Percentiles rank a stretch among this genome's conserved stretches.
phyloP scores from a whole-genome alignment of 2,329 filamentous ascomycete species.

The Colletotrichum tabaci region DNA sequence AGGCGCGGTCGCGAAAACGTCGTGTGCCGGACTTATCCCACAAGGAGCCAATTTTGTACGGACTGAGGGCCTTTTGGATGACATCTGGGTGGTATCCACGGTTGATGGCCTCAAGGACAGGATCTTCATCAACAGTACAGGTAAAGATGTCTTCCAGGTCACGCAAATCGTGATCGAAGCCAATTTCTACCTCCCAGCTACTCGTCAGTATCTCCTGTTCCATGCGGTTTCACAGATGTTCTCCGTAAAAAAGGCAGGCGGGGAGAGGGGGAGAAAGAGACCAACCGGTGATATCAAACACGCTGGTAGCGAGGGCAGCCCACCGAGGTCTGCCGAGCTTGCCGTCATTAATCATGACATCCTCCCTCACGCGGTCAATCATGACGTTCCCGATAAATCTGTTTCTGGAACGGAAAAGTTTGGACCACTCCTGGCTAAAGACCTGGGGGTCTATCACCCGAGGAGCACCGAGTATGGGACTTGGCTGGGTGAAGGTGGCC shows the following conservation, averaged over 20 bases:
- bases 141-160: background rate
- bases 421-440: too few species aligned
- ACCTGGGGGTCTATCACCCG: too few species aligned
- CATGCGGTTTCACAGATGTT: background rate
- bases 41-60: background rate
- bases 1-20: background rate
- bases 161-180: background rate
- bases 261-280: too few species aligned
- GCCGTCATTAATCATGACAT: conserved; percentile 1
- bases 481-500: background rate
- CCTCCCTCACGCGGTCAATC: background rate
- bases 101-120: background rate
- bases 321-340: background rate
- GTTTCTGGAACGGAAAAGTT: too few species aligned
- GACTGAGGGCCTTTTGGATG: background rate
- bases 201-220: background rate
- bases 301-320: background rate
- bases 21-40: too few species aligned
- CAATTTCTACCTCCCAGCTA: background rate
- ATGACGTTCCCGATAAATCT: background rate
- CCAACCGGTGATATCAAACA: background rate
- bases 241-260: background rate
- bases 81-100: background rate
- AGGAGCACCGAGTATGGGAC: too few species aligned
- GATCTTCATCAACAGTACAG: background rate